Evolutionary conservation across 2,329 filamentous ascomycete genomes (phyloP), one percentile per base, ranked within the genome.

Genomic region (Diaporthe citri): DNA sequence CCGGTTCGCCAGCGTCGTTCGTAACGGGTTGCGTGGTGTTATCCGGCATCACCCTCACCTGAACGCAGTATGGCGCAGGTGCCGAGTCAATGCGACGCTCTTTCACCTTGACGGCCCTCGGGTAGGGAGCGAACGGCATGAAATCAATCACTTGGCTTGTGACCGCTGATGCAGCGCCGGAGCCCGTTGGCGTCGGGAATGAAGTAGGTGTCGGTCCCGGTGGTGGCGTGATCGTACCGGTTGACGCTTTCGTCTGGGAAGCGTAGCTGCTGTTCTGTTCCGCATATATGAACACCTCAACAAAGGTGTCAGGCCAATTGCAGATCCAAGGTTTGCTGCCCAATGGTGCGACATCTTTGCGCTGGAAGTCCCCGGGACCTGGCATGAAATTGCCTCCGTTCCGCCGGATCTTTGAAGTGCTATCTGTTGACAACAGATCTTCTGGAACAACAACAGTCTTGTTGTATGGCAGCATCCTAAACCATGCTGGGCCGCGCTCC

Each of bases 321-420:
- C 90, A 92, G 31, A 91, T 85, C 90, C 90, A 92, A 1, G 88
- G 87, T 74, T 83, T 87, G 62, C 91, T 89, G 2, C 89, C 90
- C 0, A 81, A 80, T 75, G 85, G 80, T 1, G 84, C 84, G 25
- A 85, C 72, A 0, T 81, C 82, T 73, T 86, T 87, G 17, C 84
- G 81, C 73, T 85, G 83, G 67, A 84, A 83, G 31, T 83, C 81
- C 12, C 75, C 77, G 28, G 57, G 64, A 48, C 25, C 59, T 2
- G 77, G 66, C 5, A 75, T 46, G 28, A 71, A 76, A 34, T 79
- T 74, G 41, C 59, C 69, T 4, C 51, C 48, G 34, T 72, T 39
- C 55, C 70, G 43, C 41, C 76, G 76, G 77, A 78, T 84, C 80
- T 74, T 83, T 3, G 76, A 55, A 2, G 72, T 77, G 13, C 72